Base-by-base conservation (phyloP, 108 stramenopile genomes). In the Asterionellopsis glacialis region DNA sequence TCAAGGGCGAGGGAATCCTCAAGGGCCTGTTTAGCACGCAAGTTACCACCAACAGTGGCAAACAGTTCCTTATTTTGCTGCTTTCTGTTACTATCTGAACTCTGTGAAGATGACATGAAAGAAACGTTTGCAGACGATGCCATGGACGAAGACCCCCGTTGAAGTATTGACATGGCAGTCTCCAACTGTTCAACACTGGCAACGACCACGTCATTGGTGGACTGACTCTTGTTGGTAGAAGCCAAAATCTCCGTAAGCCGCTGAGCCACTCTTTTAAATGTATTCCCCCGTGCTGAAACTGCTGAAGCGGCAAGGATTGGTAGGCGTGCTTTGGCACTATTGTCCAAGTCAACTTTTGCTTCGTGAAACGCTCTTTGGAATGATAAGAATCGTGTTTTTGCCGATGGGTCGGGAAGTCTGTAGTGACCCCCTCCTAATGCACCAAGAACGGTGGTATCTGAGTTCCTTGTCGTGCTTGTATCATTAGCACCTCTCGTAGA, bases 1-100 rank as follows among this genome's bases (percentile, higher is more conserved):
- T 87, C 82, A 23, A 88, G 51, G 38, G 84, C 82, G 16, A 92
- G 68, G 0, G 87, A 83, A 62, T 92, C 87, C 56, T 81, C 77
- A 41, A 92, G 55, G 14, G 91, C 81, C 38, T 58, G 51, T 49
- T 92, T 92, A 18, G 91, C 91, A n/a, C 83, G 71, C 7, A 24
- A 41, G 58, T 88, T 88, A 16, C 87, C 91, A 12, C 91, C 91
- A 1, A 92, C 83, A 7, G 79, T 68, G 19, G 65, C 59, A 63
- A 90, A 90, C 16, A 64, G 11, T 23, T 44, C 50, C 24, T 58
- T 16, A 11, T 41, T 15, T 13, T 28, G 4, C 1, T 26, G 13
- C 16, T 43, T 15, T 1, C 19, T 9, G 0, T 50, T 62, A 19
- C 55, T 14, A 28, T 24, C 41, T 33, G 33, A 33, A 33, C 7